Evolutionary conservation across 768 basidiomycete genomes (phyloP), one percentile per base, ranked within the genome.

Genomic region (Tremella fuciformis): DNA sequence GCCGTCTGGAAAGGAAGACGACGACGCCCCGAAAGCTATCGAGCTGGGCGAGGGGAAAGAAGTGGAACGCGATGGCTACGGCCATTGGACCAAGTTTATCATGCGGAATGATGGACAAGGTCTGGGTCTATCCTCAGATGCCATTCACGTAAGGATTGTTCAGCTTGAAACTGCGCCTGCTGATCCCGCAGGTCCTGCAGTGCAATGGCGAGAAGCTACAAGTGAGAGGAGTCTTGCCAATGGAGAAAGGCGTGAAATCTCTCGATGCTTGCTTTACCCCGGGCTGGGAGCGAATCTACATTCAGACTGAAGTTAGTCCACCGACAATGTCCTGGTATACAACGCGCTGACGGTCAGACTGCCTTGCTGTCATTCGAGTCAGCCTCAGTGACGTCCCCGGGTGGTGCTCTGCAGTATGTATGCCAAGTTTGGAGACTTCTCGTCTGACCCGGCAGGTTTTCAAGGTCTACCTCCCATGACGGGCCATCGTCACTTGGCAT

Each of bases 31-130:
- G 55, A 11, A 39, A 26, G 37, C 4, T 1, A 46, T 63, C 1
- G 62, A 60, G 2, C 42, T 74, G 1, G 69, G 67, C 13, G 69
- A 69, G 50, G 69, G 69, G 1, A 53, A 46, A 19, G 72, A 73
- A 37, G 59, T 70, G 0, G 66, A 70, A 38, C 51, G 67, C 40
- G 62, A 69, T 53, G 68, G 66, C 13, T 61, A 57, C 54, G 65
- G 62, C 0, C 51, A 42, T 6, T 74, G 72, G 72, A 42, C 8
- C 8, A 49, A 46, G 26, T 54, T 74, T 3, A 25, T 4, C 2
- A 6, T 71, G 1, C 13, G 34, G 13, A 34, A 19, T 3, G 21
- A 50, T 26, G 65, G 67, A 18, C 55, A 60, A 29, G 72, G 69
- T 13, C 18, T 62, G 13, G 69, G 69, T 11, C 42, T 53, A 37